Conservation (phyloP, 2,329 filamentous ascomycete genomes). For the Diaporthe nobilis region DNA sequence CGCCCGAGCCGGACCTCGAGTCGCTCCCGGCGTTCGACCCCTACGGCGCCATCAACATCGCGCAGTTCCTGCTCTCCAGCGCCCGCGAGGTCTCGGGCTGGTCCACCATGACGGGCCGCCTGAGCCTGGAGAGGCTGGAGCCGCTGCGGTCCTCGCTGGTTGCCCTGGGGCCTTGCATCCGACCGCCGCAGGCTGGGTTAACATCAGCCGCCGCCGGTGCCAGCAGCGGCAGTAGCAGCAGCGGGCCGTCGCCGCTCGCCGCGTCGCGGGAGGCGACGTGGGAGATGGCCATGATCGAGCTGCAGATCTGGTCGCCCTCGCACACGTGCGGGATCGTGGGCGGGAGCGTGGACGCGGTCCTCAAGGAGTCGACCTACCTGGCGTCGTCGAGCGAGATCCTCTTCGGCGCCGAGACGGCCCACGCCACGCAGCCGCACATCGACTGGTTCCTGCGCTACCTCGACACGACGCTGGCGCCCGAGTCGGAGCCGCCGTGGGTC, state of each 20-base stretch:
- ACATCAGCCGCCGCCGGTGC: not conserved
- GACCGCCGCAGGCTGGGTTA: conserved; percentile 24
- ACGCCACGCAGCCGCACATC: conserved; percentile 53
- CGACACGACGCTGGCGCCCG: conserved; percentile 45
- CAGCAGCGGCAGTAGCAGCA: conserved; percentile 26
- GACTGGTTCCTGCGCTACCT: conserved; percentile 57
- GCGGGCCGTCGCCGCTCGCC: conserved; percentile 23
- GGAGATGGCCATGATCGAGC: conserved; percentile 58
- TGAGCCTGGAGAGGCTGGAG: conserved; percentile 56
- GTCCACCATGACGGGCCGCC: conserved; percentile 58
- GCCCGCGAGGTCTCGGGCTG: conserved; percentile 58
- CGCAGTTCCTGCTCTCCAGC: conserved; percentile 58
- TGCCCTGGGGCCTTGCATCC: conserved; percentile 51
- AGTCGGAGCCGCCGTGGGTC: conserved; percentile 56
- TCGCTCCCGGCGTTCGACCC: conserved; percentile 54
- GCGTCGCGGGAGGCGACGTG: conserved; percentile 53
- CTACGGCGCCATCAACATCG: conserved; percentile 58
- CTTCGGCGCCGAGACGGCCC: conserved; percentile 49
- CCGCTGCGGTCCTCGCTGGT: conserved; percentile 53
- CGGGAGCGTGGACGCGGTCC: conserved; percentile 52
- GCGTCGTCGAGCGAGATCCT: conserved; percentile 51
- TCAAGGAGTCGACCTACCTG: conserved; percentile 51
- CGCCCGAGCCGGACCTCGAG: conserved; percentile 47
- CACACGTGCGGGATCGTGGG: conserved; percentile 57
- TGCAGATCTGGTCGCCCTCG: conserved; percentile 57